These are phyloP conservation scores for Dioszegia crocea DNA, from an alignment of 768 basidiomycete genomes.

Conservation along the genomic window DNA sequence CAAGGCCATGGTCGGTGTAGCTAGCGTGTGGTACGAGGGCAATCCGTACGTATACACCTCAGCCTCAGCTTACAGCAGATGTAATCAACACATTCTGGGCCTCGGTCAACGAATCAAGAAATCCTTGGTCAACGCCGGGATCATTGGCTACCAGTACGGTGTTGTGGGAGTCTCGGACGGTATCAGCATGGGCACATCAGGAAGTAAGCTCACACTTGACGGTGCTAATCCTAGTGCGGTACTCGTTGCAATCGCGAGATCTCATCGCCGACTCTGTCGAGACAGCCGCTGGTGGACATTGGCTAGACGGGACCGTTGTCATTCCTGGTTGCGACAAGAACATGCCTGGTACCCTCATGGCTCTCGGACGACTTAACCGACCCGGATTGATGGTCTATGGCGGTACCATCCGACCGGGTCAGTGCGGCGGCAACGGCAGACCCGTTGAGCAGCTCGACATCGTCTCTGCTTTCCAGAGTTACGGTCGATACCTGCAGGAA, in stretches of 20 bases:
- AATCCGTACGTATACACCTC: slow-evolving; percentile 32
- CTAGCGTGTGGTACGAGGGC: slow-evolving; percentile 75
- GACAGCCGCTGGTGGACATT: slow-evolving; percentile 91
- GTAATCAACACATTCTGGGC: slow-evolving; percentile 86
- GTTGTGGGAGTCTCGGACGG: slow-evolving; percentile 97
- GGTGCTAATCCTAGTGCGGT: slow-evolving; percentile 40
- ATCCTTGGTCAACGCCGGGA: slow-evolving; percentile 62
- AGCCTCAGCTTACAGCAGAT: slow-evolving; percentile 64
- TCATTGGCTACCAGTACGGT: slow-evolving; percentile 97
- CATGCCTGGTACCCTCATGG: slow-evolving; percentile 99
- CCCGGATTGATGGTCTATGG: slow-evolving; percentile 98
- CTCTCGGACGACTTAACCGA: slow-evolving; percentile 88
- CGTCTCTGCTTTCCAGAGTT: slow-evolving; percentile 95
- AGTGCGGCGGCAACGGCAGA: slow-evolving; percentile 64
- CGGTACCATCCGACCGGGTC: slow-evolving; percentile 86
- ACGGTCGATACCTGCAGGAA: slow-evolving; percentile 89
- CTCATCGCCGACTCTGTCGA: slow-evolving; percentile 97
- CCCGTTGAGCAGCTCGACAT: slow-evolving; percentile 78
- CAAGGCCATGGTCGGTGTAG: slow-evolving; percentile 96
- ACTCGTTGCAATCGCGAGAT: slow-evolving; percentile 93
- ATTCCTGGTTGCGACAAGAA: slow-evolving; percentile 99
- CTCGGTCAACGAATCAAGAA: slow-evolving; percentile 82
- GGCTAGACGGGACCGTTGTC: slow-evolving; percentile 96
- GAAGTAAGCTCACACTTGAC: slow-evolving; percentile 64
- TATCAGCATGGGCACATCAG: slow-evolving; percentile 93